Evolutionary conservation across 805 yeast genomes (phyloP).

Genomic region (Scheffersomyces ergatensis): DNA sequence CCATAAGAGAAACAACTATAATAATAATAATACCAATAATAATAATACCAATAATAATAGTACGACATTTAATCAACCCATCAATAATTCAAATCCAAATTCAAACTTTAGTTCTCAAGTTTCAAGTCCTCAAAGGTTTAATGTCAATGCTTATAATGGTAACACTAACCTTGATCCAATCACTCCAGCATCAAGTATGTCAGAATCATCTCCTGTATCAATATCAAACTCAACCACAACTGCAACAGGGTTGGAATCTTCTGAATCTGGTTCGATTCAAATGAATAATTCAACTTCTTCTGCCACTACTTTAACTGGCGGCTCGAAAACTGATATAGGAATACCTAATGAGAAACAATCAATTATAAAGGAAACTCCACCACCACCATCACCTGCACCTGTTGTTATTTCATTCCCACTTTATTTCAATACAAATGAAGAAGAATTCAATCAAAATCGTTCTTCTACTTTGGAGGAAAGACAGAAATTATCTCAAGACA

Average conservation of each 20-base stretch:
- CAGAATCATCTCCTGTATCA: constrained; percentile 6
- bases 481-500: constrained; percentile 2
- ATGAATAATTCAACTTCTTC: background rate
- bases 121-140: background rate
- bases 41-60: background rate
- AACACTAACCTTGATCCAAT: background rate
- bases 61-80: background rate
- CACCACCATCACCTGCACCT: background rate
- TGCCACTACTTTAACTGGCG: constrained; percentile 3
- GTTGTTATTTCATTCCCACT: constrained; percentile 5
- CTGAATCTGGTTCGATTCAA: background rate
- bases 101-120: background rate
- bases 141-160: background rate
- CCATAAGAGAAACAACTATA: no score
- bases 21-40: background rate
- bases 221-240: background rate
- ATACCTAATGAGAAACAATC: constrained; percentile 1
- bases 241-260: no score
- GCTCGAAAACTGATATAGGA: no score
- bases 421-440: constrained; percentile 10
- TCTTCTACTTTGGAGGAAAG: constrained; percentile 2
- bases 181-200: constrained; percentile 3
- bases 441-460: constrained; percentile 8
- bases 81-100: background rate
- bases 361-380: constrained; percentile 2